phyloP scores from a whole-genome alignment of 2,329 filamentous ascomycete species.

The Annulohypoxylon truncatum region DNA sequence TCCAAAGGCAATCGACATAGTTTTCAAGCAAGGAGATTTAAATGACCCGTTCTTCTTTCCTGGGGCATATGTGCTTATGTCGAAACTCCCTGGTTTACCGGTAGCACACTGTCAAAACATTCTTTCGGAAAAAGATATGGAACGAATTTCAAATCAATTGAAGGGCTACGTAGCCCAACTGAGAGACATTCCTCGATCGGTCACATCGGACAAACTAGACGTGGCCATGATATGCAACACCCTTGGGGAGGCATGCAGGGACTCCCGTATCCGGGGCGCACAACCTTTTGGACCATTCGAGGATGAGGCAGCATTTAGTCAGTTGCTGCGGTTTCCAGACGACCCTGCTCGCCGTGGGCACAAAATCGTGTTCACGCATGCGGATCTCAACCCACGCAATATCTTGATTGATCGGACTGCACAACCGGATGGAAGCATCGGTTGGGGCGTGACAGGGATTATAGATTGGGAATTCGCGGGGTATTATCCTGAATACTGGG shows the following conservation, averaged over 20 bases:
- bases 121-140: conserved; percentile 45
- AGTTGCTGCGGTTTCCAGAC: conserved; percentile 47
- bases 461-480: conserved; percentile 49
- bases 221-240: conserved; percentile 54
- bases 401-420: conserved; percentile 46
- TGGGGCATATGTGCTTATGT: conserved; percentile 42
- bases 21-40: conserved; percentile 13
- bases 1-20: conserved; percentile 45
- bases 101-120: conserved; percentile 39
- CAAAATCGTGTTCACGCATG: conserved; percentile 50
- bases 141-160: conserved; percentile 43
- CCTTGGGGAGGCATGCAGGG: conserved; percentile 43
- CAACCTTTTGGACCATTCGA: conserved; percentile 45
- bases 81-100: conserved; percentile 36
- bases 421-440: conserved; percentile 40
- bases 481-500: conserved; percentile 50
- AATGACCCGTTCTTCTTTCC: conserved; percentile 8
- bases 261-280: conserved; percentile 45
- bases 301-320: conserved; percentile 51
- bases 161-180: conserved; percentile 46
- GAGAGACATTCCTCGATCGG: conserved; percentile 41
- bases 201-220: conserved; percentile 15
- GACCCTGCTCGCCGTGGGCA: conserved; percentile 48
- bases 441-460: conserved; percentile 46
- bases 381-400: conserved; percentile 51